Conservation (phyloP, 2,329 filamentous ascomycete species). For the Thielaviopsis cerberus region DNA sequence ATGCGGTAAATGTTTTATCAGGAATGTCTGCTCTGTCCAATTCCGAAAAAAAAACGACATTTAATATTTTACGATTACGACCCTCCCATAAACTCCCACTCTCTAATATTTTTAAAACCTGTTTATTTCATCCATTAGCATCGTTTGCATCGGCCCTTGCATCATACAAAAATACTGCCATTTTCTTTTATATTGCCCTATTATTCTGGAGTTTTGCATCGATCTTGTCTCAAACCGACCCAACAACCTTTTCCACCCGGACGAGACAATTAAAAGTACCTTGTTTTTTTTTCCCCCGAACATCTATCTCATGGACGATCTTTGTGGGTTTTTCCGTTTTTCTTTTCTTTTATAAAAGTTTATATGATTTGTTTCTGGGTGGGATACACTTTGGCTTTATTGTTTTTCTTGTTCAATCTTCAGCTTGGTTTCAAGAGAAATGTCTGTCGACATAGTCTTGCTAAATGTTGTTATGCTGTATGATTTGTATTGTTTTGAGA, state of each 20-base stretch:
- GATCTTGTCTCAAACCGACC: background rate
- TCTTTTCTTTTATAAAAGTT: background rate
- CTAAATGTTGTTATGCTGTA: no score
- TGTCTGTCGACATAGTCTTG: no score
- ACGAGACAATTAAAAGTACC: no score
- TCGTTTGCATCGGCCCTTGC: background rate
- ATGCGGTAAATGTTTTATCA: conserved; percentile 22
- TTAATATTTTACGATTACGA: background rate
- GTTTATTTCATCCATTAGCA: background rate
- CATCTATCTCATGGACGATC: background rate
- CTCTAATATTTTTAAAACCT: background rate
- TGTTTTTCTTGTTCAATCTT: background rate
- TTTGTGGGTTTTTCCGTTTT: background rate
- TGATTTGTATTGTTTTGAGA: background rate
- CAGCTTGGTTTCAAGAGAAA: no score
- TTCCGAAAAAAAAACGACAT: background rate
- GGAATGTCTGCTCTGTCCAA: background rate
- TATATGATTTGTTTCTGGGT: background rate
- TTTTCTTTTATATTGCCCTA: background rate
- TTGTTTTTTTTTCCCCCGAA: background rate
- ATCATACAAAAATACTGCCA: background rate
- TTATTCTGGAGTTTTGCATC: background rate
- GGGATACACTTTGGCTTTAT: no score
- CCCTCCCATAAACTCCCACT: background rate
- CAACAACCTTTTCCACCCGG: background rate